phyloP scores from a whole-genome alignment of 345 rosid genomes.

The Melaleuca alternifolia region DNA sequence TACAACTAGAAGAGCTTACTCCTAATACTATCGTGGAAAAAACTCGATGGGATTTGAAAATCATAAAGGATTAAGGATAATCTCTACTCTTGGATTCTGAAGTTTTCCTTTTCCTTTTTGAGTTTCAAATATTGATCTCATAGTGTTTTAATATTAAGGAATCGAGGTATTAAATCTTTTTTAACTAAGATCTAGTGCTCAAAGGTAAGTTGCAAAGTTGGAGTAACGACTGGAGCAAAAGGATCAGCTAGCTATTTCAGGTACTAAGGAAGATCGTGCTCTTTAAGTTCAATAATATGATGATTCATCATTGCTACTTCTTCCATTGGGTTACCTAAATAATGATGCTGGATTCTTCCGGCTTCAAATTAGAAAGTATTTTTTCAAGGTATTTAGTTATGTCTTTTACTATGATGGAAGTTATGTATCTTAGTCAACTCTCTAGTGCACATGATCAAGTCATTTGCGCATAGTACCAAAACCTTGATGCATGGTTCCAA shows the following conservation, averaged over 20 bases:
- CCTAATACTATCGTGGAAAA: rapidly evolving
- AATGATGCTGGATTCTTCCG: neutral
- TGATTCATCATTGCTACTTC: neutral
- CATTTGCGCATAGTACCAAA: rapidly evolving
- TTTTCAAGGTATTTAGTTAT: neutral
- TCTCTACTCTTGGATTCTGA: neutral
- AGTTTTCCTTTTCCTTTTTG: neutral
- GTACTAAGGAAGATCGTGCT: neutral
- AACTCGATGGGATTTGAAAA: neutral
- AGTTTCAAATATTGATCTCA: neutral
- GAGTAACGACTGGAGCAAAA: neutral
- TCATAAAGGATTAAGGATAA: neutral
- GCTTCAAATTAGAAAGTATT: neutral
- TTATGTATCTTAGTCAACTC: neutral
- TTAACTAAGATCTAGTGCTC: neutral
- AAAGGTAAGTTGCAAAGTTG: neutral
- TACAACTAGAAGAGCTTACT: neutral
- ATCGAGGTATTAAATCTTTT: neutral
- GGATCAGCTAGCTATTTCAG: neutral
- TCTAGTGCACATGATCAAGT: neutral
- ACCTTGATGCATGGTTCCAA: neutral
- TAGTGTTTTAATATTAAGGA: neutral
- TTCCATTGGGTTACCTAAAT: neutral
- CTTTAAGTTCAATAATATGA: neutral
- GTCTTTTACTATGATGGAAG: neutral